Evolutionary conservation across 805 yeast species (phyloP), one percentile per base, ranked within the genome.

Genomic region (Candida odintsovae): DNA sequence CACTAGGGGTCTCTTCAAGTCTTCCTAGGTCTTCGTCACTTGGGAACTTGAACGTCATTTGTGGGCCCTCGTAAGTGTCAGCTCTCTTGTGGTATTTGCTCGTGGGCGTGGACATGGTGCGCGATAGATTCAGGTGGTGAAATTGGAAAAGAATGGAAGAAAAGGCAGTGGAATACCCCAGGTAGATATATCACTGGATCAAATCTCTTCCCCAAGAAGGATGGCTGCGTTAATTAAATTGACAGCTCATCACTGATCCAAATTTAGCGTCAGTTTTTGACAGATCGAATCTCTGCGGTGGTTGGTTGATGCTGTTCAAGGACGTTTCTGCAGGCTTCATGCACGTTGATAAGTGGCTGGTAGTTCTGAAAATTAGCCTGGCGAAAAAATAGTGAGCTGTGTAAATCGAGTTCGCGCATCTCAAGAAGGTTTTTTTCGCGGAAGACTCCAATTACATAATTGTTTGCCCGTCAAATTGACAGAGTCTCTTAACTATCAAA

Each of bases 31-130:
- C 54, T 42, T 64, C 69, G 4, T 50, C 51, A 6, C 64, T 59
- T 15, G 75, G 75, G 44, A 69, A 70, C 44, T 62, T 61, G 52
- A 70, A 70, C 15, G 53, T 64, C 64, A 66, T 60, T 50, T 70
- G 74, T 2, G 65, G 55, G 6, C 75, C 75, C 21, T 61, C 62
- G 45, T 67, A 69, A 0, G 73, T 68, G 8, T 58, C 50, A 1
- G 73, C 53, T 50, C 63, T 51, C 19, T 47, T 63, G 52, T 66
- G 69, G 25, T 67, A 57, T 49, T 66, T 48, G 8, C 31, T 36
- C 6, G 40, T 18, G 18, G 38, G 23, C 31, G 21, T 16, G 26
- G 22, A 23, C 16, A 41, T 25, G 15, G 31, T 31, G 25, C 29
- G 20, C 37, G 12, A 36, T 19, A 36, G 10, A 8, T 36, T 20